Base-by-base conservation (phyloP, 78 protist species). In the Planoprotostelium fungivorum region DNA sequence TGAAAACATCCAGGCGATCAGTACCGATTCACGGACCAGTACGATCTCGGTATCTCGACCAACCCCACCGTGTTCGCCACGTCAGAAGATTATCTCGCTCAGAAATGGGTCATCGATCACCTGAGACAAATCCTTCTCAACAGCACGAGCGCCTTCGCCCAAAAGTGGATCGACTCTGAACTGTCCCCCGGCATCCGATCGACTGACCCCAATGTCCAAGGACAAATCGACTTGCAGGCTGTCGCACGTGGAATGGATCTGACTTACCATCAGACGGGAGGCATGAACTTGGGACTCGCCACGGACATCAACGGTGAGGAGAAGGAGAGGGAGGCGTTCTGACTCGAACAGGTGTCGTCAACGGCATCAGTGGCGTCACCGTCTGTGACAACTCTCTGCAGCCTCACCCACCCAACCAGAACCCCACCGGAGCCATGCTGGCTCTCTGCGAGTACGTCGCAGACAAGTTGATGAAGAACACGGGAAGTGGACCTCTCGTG, bases 371-470 rank as follows among this genome's bases (percentile, higher is more conserved):
- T 25, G 73, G 73, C 5, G 73, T 51, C 73, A 51, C 73, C 73
- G 73, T 51, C 5, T 51, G 73, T 51, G 73, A 51, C 73, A 51
- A 51, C 73, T 51, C 73, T 16, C 73, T 51, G 31, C 73, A 51
- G 73, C 73, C 73, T 5, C 73, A 51, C 73, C 73, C 73, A 25
- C 73, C 73, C 73, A 51, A 51, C 73, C 73, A 51, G 16, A 51
- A 51, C 73, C 73, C 73, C 73, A 51, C 73, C 16, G 73, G 73
- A 51, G 73, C 73, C 16, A 51, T 51, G 73, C 16, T 51, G 73
- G 73, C 73, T 51, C 73, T 51, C 73, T 51, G 73, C 73, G 73
- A 51, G 73, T 51, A 51, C 73, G 73, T 51, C 73, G 73, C 73
- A 16, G 73, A 51, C 73, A 51, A 51, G 5, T 16, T 51, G 73